Evolutionary conservation across 257 asterid species (phyloP), one percentile per base, ranked within the genome.

Genomic region (Solanum lignicaule): DNA sequence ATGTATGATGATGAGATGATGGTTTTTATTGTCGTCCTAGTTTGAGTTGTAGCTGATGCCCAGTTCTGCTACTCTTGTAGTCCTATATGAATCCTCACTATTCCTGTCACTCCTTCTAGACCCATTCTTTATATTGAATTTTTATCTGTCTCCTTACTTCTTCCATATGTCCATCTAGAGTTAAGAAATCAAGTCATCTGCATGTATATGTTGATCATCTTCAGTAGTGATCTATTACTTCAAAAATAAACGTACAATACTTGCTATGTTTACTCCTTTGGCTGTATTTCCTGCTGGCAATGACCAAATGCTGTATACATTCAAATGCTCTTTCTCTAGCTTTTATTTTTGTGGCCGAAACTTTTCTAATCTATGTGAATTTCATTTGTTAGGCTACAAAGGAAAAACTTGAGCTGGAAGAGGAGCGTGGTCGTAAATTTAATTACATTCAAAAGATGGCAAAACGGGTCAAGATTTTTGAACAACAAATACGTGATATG

Each of bases 391-490:
- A 96, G 99, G 98, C 99, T 88, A 25, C 88, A 52, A 93, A 89
- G 89, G 96, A 94, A 94, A 91, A 68, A 90, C 86, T 90, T 88
- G 94, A 92, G 93, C 91, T 96, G 83, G 95, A 94, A 89, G 91
- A 86, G 38, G 97, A 96, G 82, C 88, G 82, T 81, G 90, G 79
- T 2, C 94, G 92, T 91, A 88, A 41, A 89, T 79, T 69, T 83
- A 92, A 92, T 89, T 91, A 89, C 83, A 90, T 92, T 62, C 87
- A 89, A 83, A 90, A 87, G 66, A 81, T 92, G 91, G 90, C 58
- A 89, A 90, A 90, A 86, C 94, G 89, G 85, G 91, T 91, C 84
- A 90, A 93, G 89, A 86, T 84, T 58, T 91, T 92, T 86, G 94
- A 96, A 86, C 90, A 89, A 84, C 98, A 94, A 93, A 95, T 94